Evolutionary conservation across 2,329 filamentous ascomycete genomes (phyloP), one percentile per base, ranked within the genome.

Genomic region (Aspergillus melleus): DNA sequence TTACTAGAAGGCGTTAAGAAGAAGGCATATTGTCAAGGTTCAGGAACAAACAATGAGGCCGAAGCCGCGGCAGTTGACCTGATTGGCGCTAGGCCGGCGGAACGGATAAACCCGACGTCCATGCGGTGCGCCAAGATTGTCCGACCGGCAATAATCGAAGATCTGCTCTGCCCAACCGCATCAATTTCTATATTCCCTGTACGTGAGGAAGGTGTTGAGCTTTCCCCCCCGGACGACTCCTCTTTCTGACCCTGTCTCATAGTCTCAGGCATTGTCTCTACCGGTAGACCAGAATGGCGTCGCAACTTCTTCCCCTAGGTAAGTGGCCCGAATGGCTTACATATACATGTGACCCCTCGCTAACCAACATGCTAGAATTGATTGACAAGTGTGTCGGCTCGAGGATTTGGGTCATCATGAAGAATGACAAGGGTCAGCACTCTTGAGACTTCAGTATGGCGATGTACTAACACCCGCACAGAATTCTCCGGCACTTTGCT

Each of bases 321-420:
- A 76, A 69, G 77, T 52, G 36, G 22, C 54, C 26, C 55, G 12
- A 44, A 60, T 62, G 26, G 47, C 30, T 60, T 59, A 29, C 52
- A 47, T 54, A 53, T 53, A 46, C 47, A 53, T 55, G 42, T 12
- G 22, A n/a, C 22, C 26, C 26, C 32, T 52, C 55, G 57, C 68
- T 74, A 65, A 74, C 62, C 50, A 59, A 3, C 44, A 56, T 39
- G 56, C 64, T 72, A 96, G 95, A 99, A 80, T 87, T 99, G 74
- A 98, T 99, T 77, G 95, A 99, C 83, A 97, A 97, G 80, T 99
- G 95, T 76, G 93, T 99, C 66, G 95, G 95, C 63, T 98, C 93
- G 57, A 90, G 90, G 71, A 98, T 99, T 77, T 97, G 94, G 93
- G 93, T 99, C 64, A 88, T 99, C 71, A 99, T 99, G 95, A 99